phyloP scores from a whole-genome alignment of 2,329 filamentous ascomycete genomes.

The Herpomyces periplanetae region DNA sequence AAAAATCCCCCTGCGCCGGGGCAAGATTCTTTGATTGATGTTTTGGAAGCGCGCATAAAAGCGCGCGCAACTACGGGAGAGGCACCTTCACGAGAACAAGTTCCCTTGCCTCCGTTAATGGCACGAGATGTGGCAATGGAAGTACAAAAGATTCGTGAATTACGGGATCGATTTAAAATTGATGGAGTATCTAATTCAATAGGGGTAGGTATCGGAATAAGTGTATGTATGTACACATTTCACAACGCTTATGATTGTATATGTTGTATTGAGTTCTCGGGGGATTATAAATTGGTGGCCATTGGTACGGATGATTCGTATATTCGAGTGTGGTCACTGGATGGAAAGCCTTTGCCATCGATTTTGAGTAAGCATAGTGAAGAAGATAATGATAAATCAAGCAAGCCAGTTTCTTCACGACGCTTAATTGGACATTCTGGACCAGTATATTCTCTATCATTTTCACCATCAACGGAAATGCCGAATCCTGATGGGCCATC shows the following conservation, averaged over 20 bases:
- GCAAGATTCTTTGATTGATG: constrained; percentile 32
- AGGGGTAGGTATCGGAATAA: constrained; percentile 42
- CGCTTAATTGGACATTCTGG: constrained; percentile 54
- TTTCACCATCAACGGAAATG: constrained; percentile 26
- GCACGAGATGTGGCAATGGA: constrained; percentile 73
- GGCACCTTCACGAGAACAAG: constrained; percentile 24
- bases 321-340: constrained; percentile 67
- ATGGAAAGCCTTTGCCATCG: constrained; percentile 39
- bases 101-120: constrained; percentile 54
- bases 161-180: constrained; percentile 62
- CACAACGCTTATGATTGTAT: constrained; percentile 79
- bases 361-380: no score
- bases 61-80: constrained; percentile 55
- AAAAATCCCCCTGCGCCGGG: constrained; percentile 29
- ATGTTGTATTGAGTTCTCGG: constrained; percentile 79
- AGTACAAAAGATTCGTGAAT: constrained; percentile 68
- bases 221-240: constrained; percentile 89
- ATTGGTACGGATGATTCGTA: constrained; percentile 75
- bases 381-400: no score
- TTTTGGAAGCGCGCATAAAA: constrained; percentile 60
- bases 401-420: constrained; percentile 26
- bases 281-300: constrained; percentile 51
- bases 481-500: constrained; percentile 12
- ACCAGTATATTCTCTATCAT: constrained; percentile 55
- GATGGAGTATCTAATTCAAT: constrained; percentile 26